Conservation (phyloP, 129 eudicot genomes). For the Tanacetum coccineum region DNA sequence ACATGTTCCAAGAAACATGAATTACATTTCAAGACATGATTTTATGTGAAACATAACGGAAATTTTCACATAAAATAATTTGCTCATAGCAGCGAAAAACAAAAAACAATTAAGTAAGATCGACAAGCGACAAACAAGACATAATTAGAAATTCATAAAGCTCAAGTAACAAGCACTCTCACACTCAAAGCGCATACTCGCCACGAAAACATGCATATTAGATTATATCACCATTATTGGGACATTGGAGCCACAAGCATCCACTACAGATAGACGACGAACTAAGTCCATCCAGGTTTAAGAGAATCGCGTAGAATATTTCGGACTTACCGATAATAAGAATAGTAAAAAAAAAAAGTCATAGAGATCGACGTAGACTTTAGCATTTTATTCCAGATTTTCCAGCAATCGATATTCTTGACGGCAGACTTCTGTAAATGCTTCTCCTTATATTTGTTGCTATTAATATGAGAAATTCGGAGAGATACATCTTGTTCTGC, state of each 20-base stretch:
- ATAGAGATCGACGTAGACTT: no score
- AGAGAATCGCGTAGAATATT: not conserved
- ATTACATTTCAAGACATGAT: slow-evolving; percentile 10
- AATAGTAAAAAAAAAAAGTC: no score
- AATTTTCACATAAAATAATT: not conserved
- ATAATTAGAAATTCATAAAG: slow-evolving; percentile 16
- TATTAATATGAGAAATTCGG: no score
- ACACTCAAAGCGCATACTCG: slow-evolving; percentile 85
- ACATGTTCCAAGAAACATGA: slow-evolving; percentile 13
- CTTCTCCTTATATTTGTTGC: no score
- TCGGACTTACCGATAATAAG: no score
- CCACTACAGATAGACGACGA: slow-evolving; percentile 67
- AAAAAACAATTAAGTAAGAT: not conserved
- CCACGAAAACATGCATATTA: slow-evolving; percentile 93
- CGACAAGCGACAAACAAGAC: not conserved
- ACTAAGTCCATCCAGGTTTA: not conserved
- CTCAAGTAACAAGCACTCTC: no score
- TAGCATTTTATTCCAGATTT: no score
- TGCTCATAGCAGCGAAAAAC: not conserved
- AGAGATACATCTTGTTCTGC: no score
- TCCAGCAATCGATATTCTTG: no score
- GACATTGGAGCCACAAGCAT: slow-evolving; percentile 98
- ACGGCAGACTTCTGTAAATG: no score
- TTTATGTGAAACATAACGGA: slow-evolving; percentile 7
- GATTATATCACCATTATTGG: slow-evolving; percentile 94